Evolutionary conservation across 1,139 yeast genomes (phyloP).

Genomic region (Cylindricascospora bacillispora): DNA sequence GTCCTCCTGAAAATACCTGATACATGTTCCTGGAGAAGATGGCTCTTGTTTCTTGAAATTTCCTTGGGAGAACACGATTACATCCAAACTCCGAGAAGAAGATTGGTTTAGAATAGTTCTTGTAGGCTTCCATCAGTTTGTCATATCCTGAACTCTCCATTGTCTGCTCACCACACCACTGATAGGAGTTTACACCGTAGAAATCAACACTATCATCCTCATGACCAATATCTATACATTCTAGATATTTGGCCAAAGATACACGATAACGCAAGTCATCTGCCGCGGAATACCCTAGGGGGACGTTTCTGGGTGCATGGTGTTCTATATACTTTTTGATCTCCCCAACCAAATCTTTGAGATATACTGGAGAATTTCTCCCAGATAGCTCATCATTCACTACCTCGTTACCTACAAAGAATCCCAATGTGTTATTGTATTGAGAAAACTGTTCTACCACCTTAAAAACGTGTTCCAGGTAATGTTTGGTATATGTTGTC

Average conservation of each 20-base stretch:
- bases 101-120: constrained; percentile 58
- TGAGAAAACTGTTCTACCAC: constrained; percentile 72
- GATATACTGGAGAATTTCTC: constrained; percentile 47
- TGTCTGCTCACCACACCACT: constrained; percentile 93
- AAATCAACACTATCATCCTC: constrained; percentile 59
- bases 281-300: constrained; percentile 95
- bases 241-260: constrained; percentile 68
- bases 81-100: constrained; percentile 92
- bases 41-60: constrained; percentile 64
- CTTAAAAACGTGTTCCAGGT: constrained; percentile 64
- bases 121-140: constrained; percentile 57
- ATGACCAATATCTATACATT: constrained; percentile 49
- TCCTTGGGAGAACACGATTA: constrained; percentile 68
- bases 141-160: constrained; percentile 75
- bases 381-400: constrained; percentile 75
- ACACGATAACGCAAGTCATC: constrained; percentile 71
- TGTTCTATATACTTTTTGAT: constrained; percentile 53
- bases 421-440: constrained; percentile 82
- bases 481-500: constrained; percentile 58
- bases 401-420: constrained; percentile 91
- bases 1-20: constrained; percentile 78
- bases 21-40: constrained; percentile 67
- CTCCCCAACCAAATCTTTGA: constrained; percentile 72
- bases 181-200: constrained; percentile 90
- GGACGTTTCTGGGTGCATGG: constrained; percentile 54